These are phyloP conservation scores for Ulota crispa DNA, from an alignment of 225 moss, liverwort and hornwort genomes.

Conservation along the genomic window DNA sequence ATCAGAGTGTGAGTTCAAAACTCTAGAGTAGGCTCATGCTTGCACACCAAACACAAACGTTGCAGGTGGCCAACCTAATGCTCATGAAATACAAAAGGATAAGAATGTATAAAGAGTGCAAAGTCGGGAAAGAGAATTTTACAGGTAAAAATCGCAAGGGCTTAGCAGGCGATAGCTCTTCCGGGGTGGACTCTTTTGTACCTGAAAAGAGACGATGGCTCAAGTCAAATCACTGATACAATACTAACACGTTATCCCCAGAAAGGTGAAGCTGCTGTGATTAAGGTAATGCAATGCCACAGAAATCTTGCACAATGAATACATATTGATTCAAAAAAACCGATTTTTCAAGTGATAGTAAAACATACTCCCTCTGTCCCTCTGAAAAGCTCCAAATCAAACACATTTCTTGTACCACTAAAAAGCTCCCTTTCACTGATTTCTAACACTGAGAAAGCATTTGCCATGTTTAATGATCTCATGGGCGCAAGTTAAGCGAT, in stretches of 20 bases:
- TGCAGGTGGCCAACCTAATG: neutral
- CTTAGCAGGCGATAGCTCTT: slow-evolving; percentile 50
- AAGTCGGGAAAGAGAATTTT: neutral
- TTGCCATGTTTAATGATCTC: no score
- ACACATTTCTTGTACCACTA: no score
- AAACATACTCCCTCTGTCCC: no score
- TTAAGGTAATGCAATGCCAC: neutral
- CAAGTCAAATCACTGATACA: neutral
- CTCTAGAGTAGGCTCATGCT: neutral
- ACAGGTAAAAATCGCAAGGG: slow-evolving; percentile 55
- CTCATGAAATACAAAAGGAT: neutral
- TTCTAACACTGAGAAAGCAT: no score
- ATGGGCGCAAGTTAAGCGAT: no score
- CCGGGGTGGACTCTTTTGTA: slow-evolving; percentile 55
- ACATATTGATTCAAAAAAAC: neutral
- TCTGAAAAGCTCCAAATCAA: no score
- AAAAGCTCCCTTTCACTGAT: no score
- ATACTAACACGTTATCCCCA: neutral
- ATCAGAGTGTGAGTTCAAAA: neutral
- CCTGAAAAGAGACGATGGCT: slow-evolving; percentile 29
- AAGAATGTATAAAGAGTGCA: neutral
- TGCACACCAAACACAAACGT: neutral
- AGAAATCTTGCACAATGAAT: neutral
- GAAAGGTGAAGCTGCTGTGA: neutral
- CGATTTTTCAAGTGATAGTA: neutral